Base-by-base conservation (phyloP, 225 moss, liverwort and hornwort genomes). In the Bryum argenteum region DNA sequence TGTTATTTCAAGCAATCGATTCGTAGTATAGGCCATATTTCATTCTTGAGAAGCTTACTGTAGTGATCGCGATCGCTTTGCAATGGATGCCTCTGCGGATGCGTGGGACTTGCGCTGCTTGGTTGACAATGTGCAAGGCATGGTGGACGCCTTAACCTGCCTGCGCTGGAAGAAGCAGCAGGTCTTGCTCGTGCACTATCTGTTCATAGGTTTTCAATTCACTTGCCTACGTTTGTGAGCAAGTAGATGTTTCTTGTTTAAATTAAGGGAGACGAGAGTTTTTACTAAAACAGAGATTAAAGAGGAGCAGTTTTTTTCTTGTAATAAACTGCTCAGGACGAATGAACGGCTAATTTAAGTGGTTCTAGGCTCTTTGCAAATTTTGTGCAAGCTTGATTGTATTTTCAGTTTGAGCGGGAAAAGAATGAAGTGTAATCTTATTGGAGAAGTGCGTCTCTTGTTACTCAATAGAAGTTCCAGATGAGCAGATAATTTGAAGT, bases 151-250 rank as follows among this genome's bases (percentile, higher is more conserved):
- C 57, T 84, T 98, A 53, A 82, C 91, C 37, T 98, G 94, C 69
- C 78, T 98, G 56, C 94, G 94, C 43, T 98, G 98, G 98, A 98
- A 98, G 85, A 94, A 87, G 75, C 98, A 94, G 81, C 98, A 98
- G 94, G 97, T 97, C 54, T 18, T 68, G 33, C 26, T 64, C 18
- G 23, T 5, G 13, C 21, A 11, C 51, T 18, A 39, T 12, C 50
- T 58, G 71, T 40, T 40, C 41, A 6, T 24, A 56, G 23, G 12
- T 45, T 56, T 58, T 33, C 6, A n/a, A n/a, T n/a, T n/a, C n/a
- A n/a, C n/a, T n/a, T 33, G 33, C 33, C 33, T 33, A 5, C 33
- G 33, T 5, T 33, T 33, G n/a, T 33, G 33, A 33, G 33, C 33
- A 6, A 6, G 33, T 5, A 28, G 7, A 33, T 6, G 7, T 6